Evolutionary conservation across 768 basidiomycete species (phyloP), one percentile per base, ranked within the genome.

Genomic region (Psilocybe cubensis): DNA sequence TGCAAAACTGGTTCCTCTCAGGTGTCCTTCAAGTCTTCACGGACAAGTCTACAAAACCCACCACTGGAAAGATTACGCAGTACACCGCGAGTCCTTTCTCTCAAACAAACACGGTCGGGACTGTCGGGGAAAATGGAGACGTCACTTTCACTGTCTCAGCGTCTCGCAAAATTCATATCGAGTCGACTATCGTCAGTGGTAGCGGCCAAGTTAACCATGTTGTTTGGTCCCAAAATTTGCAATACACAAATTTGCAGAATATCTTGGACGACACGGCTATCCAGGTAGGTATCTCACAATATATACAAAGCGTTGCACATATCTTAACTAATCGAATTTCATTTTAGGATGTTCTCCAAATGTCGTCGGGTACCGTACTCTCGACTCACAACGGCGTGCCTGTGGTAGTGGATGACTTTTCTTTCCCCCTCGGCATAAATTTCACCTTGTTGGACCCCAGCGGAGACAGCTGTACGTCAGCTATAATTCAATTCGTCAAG

Each of bases 1-100:
- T 87, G 49, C 78, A 82, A 59, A 92, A 91, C 66, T 93, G 91
- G 92, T 89, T 83, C 65, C 83, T 92, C 24, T 90, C 89, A 3
- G 91, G 88, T 1, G 61, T 76, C 4, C 70, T 93, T 5, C 89
- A 92, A 67, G 85, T 90, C 45, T 70, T 87, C 57, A 85, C 83
- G 1, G 88, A 91, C 66, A 69, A 83, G 7, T 89, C 89, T 27
- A 71, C 76, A 1, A 65, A 69, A 41, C 87, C 77, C 3, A 92
- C 91, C 2, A 89, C 83, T 1, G 91, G 91, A 25, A 79, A 75
- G 25, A 89, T 92, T 56, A 85, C 79, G 0, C 63, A 64, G 8
- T 88, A 91, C 63, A 70, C 79, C 17, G 89, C 75, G 27, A 70
- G 82, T 10, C 81, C 82, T 0, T 91, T 84, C 61, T 85, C 89